phyloP scores from a whole-genome alignment of 2,329 filamentous ascomycete genomes.

The Alternaria triticimaculans region DNA sequence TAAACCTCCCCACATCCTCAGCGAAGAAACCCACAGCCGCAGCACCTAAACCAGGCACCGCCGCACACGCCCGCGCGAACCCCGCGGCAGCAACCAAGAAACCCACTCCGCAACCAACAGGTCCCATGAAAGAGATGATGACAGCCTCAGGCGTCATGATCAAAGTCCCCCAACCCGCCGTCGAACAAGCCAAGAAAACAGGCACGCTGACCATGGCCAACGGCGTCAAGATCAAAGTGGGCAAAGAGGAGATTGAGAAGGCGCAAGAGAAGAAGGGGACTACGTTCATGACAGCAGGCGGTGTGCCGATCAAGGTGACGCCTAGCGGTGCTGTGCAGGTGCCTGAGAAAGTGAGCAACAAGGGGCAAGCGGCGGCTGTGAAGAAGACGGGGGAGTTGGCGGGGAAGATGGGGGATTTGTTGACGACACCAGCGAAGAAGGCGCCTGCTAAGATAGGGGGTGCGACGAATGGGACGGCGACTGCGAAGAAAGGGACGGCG shows the following conservation, averaged over 20 bases:
- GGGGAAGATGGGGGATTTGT: not conserved
- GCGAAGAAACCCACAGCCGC: conserved; percentile 16
- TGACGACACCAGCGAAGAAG: conserved; percentile 4
- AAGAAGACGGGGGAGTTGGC: conserved; percentile 4
- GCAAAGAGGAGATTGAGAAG: conserved; percentile 42
- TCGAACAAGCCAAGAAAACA: conserved; percentile 42
- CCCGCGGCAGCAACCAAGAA: conserved; percentile 11
- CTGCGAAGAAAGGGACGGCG: not conserved
- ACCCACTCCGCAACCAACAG: conserved; percentile 23
- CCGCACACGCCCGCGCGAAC: conserved; percentile 16
- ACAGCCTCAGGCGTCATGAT: conserved; percentile 42
- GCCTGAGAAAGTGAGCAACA: conserved; percentile 17
- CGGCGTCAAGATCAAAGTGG: conserved; percentile 40
- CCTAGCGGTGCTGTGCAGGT: conserved; percentile 33
- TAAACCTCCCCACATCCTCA: conserved; percentile 24
- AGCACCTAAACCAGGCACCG: conserved; percentile 13
- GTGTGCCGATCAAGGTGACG: conserved; percentile 43
- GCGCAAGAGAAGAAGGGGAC: conserved; percentile 36
- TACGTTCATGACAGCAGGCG: conserved; percentile 37
- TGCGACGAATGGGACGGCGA: not conserved
- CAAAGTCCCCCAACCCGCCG: conserved; percentile 39
- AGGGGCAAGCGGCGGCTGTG: not conserved
- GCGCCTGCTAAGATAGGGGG: not conserved
- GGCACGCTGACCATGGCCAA: conserved; percentile 39
- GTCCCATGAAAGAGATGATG: conserved; percentile 39